Evolutionary conservation across 148 eudicot genomes (phyloP), one percentile per base, ranked within the genome.

Genomic region (Rheum nobile): DNA sequence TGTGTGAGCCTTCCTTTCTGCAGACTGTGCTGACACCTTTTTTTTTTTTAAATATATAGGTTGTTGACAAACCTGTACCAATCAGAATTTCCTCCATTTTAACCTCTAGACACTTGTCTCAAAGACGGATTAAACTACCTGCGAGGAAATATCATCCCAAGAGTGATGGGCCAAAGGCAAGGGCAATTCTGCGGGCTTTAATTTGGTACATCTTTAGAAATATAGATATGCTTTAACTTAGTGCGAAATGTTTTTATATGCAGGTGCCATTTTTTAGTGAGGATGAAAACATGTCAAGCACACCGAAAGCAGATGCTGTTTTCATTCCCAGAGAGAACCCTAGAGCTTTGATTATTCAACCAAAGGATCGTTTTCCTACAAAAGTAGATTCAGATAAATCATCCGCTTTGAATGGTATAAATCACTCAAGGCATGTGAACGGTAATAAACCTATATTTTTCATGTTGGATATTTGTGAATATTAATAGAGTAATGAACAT

Each of bases 281-380:
- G 79, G 97, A 89, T 75, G 97, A 90, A 75, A 93, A 90, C 79
- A 82, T 87, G 71, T 84, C 94, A 28, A 86, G 87, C 80, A 91
- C 91, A 4, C 96, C 99, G 1, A 91, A 90, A 84, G 96, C 96
- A 72, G 97, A 90, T 78, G 93, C 99, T 72, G 86, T 88, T 77
- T 90, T 91, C 74, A 81, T 90, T 83, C 97, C 97, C 57, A 85
- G 99, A 84, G 96, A 95, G 78, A 91, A 95, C 79, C 99, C 99
- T 39, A 86, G 99, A 90, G 89, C 97, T 68, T 79, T 95, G 75
- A 82, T 95, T 4, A 83, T 95, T 75, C 97, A 89, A 43, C 96
- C 97, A 31, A 39, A 85, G 81, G 92, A 95, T 76, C 94, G 87
- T 67, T 84, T 91, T 91, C 85, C 90, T 26, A 71, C 81, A 26